These are phyloP conservation scores for Umbelopsis ramanniana DNA, from an alignment of 192 early-diverging fungal genomes.

Conservation along the genomic window DNA sequence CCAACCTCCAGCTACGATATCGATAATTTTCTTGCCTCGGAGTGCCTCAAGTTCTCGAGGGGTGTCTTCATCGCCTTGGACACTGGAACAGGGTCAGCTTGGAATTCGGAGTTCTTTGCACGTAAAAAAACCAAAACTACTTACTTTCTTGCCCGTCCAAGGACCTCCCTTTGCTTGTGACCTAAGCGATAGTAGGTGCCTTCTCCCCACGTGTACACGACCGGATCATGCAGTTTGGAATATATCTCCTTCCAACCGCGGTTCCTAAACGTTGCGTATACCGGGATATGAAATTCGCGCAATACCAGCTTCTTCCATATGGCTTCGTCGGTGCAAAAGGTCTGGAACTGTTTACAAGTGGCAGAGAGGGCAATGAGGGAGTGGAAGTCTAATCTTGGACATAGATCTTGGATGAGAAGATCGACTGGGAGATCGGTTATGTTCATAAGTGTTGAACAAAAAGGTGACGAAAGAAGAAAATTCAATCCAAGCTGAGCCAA, in stretches of 20 bases:
- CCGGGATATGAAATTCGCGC: conserved; percentile 14
- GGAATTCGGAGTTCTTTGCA: neutral
- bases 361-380: neutral
- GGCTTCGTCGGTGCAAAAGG: neutral
- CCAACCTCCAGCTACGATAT: conserved; percentile 41
- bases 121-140: neutral
- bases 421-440: conserved; percentile 17
- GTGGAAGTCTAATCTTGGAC: conserved; percentile 1
- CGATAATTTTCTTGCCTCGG: conserved; percentile 35
- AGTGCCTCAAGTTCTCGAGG: conserved; percentile 30
- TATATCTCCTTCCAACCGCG: conserved; percentile 39
- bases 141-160: neutral
- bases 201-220: conserved; percentile 39
- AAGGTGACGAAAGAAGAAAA: neutral
- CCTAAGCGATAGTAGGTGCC: conserved; percentile 32
- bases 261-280: conserved; percentile 26
- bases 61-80: neutral
- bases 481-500: neutral
- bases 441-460: neutral
- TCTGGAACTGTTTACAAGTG: conserved; percentile 13
- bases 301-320: conserved; percentile 19
- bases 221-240: conserved; percentile 10
- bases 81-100: neutral
- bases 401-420: conserved; percentile 17
- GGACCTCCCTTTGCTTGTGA: neutral